Conservation (phyloP, 2,329 filamentous ascomycete genomes). For the Colletotrichum plurivorum region DNA sequence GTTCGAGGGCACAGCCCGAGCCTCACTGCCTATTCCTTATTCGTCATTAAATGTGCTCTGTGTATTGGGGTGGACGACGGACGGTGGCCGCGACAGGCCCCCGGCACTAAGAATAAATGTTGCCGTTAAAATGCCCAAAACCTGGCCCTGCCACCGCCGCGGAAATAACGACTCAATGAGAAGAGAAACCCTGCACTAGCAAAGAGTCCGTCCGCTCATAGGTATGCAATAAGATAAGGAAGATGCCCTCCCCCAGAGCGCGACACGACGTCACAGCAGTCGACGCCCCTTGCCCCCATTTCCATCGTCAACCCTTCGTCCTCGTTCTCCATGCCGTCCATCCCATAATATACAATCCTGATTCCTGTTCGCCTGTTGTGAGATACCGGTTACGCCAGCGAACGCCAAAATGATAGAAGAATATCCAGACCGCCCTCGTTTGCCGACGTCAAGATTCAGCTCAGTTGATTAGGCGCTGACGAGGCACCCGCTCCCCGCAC, state of each 20-base stretch:
- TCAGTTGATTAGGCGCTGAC: slow-evolving; percentile 1
- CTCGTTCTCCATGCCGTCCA: slow-evolving; percentile 5
- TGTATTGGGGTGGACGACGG: slow-evolving; percentile 13
- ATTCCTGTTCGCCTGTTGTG: slow-evolving; percentile 36
- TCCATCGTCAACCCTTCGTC: slow-evolving; percentile 18
- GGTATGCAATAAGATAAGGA: slow-evolving; percentile 27
- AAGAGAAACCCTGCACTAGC: slow-evolving; percentile 13
- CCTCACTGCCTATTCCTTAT: too few relatives aligned
- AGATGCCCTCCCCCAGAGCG: slow-evolving; percentile 2
- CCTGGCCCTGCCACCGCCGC: slow-evolving; percentile 14
- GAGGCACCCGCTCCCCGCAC: not conserved
- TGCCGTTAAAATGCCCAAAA: slow-evolving; percentile 13
- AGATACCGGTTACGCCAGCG: slow-evolving; percentile 37
- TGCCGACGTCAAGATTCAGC: slow-evolving; percentile 35
- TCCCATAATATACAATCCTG: slow-evolving; percentile 39
- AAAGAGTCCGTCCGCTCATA: slow-evolving; percentile 3
- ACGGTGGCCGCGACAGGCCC: slow-evolving; percentile 9
- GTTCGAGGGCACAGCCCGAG: too few relatives aligned
- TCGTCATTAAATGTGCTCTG: slow-evolving; percentile 23
- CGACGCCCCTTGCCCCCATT: not conserved
- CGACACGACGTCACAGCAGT: slow-evolving; percentile 8
- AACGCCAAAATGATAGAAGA: slow-evolving; percentile 25
- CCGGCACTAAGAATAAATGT: slow-evolving; percentile 11
- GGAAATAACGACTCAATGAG: not conserved
- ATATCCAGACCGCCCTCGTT: slow-evolving; percentile 36